A percentile compares a stretch with the other conserved stretches of the same genome.
Evolutionary conservation across 1,284 basidiomycete species (phyloP).

Genomic region (Trametes pubescens): DNA sequence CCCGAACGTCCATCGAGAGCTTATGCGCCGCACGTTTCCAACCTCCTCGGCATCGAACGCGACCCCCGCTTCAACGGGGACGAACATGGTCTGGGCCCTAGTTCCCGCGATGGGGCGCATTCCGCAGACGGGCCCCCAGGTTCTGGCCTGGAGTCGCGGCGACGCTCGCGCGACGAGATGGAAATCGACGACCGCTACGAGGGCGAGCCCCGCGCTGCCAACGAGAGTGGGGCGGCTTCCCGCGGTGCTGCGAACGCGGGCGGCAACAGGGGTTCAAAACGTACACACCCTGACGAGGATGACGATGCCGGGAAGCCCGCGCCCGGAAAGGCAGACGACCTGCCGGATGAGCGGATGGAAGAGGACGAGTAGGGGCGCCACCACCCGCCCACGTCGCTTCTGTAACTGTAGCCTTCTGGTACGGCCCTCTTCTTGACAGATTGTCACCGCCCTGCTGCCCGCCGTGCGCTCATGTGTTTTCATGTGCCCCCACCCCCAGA

Average conservation of each 20-base stretch:
- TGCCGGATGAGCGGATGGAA: conserved; percentile 42
- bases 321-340: conserved; percentile 26
- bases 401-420: conserved; percentile 17
- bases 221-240: conserved; percentile 28
- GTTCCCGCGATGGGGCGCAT: conserved; percentile 25
- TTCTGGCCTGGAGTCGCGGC: conserved; percentile 50
- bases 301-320: conserved; percentile 30
- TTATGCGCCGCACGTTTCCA: conserved; percentile 32
- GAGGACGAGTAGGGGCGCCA: conserved; percentile 36
- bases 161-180: conserved; percentile 67
- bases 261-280: conserved; percentile 61
- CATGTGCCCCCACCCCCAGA: conserved; percentile 9
- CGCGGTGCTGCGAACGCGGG: conserved; percentile 41
- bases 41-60: conserved; percentile 36
- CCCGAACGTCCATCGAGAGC: conserved; percentile 36
- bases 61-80: conserved; percentile 33
- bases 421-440: conserved; percentile 26
- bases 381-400: conserved; percentile 15
- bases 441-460: conserved; percentile 23
- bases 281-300: conserved; percentile 55
- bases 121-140: conserved; percentile 18
- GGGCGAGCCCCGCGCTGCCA: conserved; percentile 34
- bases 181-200: conserved; percentile 56
- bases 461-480: conserved; percentile 19
- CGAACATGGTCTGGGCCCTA: conserved; percentile 22